These are phyloP conservation scores for Pyrenophora seminiperda DNA, from an alignment of 2,329 filamentous ascomycete genomes.

Conservation along the genomic window DNA sequence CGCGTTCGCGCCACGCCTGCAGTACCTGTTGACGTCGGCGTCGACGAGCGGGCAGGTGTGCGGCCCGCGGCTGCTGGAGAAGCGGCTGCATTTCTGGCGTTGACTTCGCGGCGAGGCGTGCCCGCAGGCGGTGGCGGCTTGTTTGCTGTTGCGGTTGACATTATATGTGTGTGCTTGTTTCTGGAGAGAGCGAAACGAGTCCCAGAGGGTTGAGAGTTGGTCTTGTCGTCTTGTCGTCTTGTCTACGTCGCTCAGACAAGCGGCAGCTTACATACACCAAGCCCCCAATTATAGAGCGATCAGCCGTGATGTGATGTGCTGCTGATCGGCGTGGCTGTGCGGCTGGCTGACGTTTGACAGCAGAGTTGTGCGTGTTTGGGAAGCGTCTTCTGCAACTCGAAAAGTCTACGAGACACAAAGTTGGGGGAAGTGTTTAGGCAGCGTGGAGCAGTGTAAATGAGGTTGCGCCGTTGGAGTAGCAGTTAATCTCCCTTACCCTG, in stretches of 20 bases:
- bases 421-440: conserved; percentile 7
- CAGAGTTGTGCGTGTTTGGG: background rate
- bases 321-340: conserved; percentile 19
- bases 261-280: conserved; percentile 8
- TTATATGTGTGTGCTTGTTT: conserved; percentile 19
- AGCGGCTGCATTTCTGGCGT: conserved; percentile 28
- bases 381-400: conserved; percentile 7
- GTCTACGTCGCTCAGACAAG: conserved; percentile 20
- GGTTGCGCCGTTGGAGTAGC: conserved; percentile 22
- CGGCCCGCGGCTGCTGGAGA: conserved; percentile 42
- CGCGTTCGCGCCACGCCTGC: conserved; percentile 39
- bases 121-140: conserved; percentile 45
- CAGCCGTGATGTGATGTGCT: conserved; percentile 6
- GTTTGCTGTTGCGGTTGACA: conserved; percentile 45
- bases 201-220: conserved; percentile 10
- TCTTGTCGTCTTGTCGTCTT: no score
- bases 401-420: conserved; percentile 14
- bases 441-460: conserved; percentile 9
- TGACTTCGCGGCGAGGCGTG: conserved; percentile 34
- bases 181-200: conserved; percentile 13
- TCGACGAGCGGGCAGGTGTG: conserved; percentile 38
- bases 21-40: conserved; percentile 37
- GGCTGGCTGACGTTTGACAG: conserved; percentile 4
- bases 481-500: conserved; percentile 18
- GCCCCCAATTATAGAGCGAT: conserved; percentile 18